Conservation (phyloP, 2,329 filamentous ascomycete species). For the Fusarium nematophilum region DNA sequence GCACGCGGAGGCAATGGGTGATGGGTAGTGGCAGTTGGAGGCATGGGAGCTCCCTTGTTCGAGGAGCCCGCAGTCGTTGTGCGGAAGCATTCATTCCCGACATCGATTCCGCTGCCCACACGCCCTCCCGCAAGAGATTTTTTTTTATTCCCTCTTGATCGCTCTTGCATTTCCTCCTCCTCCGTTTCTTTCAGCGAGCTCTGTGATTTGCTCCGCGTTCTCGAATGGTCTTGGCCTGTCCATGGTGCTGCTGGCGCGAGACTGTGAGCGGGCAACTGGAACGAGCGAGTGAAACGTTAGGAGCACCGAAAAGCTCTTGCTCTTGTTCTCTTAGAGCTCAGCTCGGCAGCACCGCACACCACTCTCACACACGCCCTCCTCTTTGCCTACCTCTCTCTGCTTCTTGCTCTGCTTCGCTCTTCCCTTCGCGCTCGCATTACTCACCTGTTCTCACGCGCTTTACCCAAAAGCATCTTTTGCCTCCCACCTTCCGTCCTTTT, state of each 20-base stretch:
- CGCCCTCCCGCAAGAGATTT: slow-evolving; percentile 39
- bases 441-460: slow-evolving; percentile 39
- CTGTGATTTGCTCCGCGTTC: slow-evolving; percentile 1
- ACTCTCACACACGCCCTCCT: slow-evolving; percentile 40
- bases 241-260: slow-evolving; percentile 24
- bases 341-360: slow-evolving; percentile 40
- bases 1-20: slow-evolving; percentile 26
- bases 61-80: slow-evolving; percentile 28
- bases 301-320: slow-evolving; percentile 25
- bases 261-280: too few species aligned
- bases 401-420: slow-evolving; percentile 29
- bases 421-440: slow-evolving; percentile 40
- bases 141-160: slow-evolving; percentile 9
- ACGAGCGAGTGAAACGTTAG: slow-evolving; percentile 19
- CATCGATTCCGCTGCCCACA: slow-evolving; percentile 37
- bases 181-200: background rate
- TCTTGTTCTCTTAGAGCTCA: slow-evolving; percentile 32
- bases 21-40: slow-evolving; percentile 28
- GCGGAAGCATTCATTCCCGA: slow-evolving; percentile 38
- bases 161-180: slow-evolving; percentile 14
- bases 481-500: slow-evolving; percentile 43
- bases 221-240: slow-evolving; percentile 13
- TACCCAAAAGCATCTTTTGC: slow-evolving; percentile 44
- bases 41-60: slow-evolving; percentile 37
- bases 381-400: slow-evolving; percentile 30